These are phyloP conservation scores for Prunus davidiana DNA, from an alignment of 306 rosid genomes.

Conservation along the genomic window DNA sequence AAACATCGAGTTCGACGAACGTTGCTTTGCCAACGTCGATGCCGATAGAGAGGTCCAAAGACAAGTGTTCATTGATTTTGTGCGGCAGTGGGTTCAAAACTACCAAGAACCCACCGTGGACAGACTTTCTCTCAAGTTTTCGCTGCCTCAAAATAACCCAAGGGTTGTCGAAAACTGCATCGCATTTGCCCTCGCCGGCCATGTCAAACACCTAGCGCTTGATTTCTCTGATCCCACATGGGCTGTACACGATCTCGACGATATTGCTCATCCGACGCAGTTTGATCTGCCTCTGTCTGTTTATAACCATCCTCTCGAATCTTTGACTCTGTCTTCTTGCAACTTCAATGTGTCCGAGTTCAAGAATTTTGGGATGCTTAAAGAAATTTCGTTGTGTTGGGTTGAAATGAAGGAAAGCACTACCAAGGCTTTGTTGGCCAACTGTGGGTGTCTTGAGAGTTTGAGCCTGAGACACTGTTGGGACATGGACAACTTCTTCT, in stretches of 20 bases:
- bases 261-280: too few relatives aligned
- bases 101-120: background rate
- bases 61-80: background rate
- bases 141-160: background rate
- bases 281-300: constrained; percentile 27
- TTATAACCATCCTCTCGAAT: constrained; percentile 9
- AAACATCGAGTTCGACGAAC: background rate
- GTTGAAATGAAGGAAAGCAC: background rate
- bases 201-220: background rate
- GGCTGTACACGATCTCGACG: too few relatives aligned
- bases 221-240: too few relatives aligned
- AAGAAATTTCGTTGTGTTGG: constrained; percentile 29
- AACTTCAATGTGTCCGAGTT: background rate
- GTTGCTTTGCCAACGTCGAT: background rate
- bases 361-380: background rate
- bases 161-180: background rate
- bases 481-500: background rate
- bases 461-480: constrained; percentile 29
- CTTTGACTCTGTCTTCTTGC: constrained; percentile 25
- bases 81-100: background rate
- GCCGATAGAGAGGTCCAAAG: background rate
- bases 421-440: background rate
- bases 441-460: constrained; percentile 29
- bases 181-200: background rate
- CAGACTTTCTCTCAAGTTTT: background rate